These are phyloP conservation scores for Podila epicladia DNA, from an alignment of 192 early-diverging fungal species.

Conservation along the genomic window DNA sequence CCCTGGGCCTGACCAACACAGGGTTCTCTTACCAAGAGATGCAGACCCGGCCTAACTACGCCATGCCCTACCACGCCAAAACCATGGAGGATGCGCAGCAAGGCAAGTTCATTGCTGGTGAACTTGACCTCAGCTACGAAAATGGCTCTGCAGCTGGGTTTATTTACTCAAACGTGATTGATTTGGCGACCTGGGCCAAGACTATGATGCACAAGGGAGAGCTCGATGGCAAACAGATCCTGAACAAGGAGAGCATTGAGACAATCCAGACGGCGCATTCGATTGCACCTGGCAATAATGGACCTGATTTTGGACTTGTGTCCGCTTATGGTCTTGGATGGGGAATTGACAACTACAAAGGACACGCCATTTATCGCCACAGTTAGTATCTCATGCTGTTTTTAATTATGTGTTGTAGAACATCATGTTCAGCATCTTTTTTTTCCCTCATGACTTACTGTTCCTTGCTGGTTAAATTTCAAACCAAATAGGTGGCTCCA, in stretches of 20 bases:
- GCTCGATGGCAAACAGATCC: conserved; percentile 7
- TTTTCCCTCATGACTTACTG: too few relatives aligned
- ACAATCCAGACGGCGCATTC: neutral
- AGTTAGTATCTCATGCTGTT: neutral
- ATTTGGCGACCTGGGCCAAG: neutral
- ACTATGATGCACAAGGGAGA: conserved; percentile 5
- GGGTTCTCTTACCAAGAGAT: conserved; percentile 4
- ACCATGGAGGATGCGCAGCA: neutral
- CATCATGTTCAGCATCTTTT: neutral
- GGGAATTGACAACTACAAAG: conserved; percentile 4
- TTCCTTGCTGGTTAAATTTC: neutral
- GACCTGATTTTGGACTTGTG: neutral
- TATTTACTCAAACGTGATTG: conserved; percentile 10
- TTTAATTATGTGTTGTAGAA: too few relatives aligned
- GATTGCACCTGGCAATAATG: neutral
- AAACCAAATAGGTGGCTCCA: conserved; percentile 1
- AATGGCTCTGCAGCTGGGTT: neutral
- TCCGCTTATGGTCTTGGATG: conserved; percentile 1
- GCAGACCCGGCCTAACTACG: neutral
- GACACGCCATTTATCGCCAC: neutral
- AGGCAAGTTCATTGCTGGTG: conserved; percentile 7
- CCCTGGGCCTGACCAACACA: neutral
- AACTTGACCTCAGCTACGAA: neutral
- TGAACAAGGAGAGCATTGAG: conserved; percentile 8
- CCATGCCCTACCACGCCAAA: neutral